Percentiles rank a stretch among this genome's conserved stretches.
Evolutionary conservation across 2,329 filamentous ascomycete species (phyloP).

Genomic region (Xylaria sp.): DNA sequence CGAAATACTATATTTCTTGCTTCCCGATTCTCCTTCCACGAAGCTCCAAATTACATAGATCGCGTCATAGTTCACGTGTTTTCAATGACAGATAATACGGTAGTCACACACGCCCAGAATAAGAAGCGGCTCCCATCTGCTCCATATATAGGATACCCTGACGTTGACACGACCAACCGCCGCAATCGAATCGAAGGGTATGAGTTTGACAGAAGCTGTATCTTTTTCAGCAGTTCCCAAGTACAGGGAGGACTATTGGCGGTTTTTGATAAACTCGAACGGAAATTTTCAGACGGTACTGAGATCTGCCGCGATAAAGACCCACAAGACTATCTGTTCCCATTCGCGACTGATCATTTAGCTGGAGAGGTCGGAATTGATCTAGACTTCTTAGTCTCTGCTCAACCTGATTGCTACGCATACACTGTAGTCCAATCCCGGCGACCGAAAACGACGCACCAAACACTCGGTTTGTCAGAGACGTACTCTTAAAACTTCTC

Average conservation of each 20-base stretch:
- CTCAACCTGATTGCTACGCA: neutral
- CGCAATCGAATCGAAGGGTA: conserved; percentile 6
- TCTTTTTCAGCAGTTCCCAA: neutral
- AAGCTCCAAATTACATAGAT: neutral
- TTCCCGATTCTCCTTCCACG: conserved; percentile 19
- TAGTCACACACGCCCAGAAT: conserved; percentile 17
- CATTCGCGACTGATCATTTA: too few relatives aligned
- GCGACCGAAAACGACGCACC: too few relatives aligned
- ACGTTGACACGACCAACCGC: neutral
- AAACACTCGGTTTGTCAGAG: too few relatives aligned
- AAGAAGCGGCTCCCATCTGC: too few relatives aligned
- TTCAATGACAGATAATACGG: neutral
- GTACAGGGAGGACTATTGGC: neutral
- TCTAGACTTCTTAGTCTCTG: conserved; percentile 16
- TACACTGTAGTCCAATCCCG: too few relatives aligned
- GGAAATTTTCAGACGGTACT: conserved; percentile 6
- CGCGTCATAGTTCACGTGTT: conserved; percentile 25
- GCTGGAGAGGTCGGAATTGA: neutral
- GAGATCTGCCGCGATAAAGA: too few relatives aligned
- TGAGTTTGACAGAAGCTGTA: conserved; percentile 19
- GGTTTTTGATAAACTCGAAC: conserved; percentile 28
- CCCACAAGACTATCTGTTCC: too few relatives aligned
- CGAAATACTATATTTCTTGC: conserved; percentile 38
- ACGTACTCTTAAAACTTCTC: too few relatives aligned
- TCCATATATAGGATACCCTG: too few relatives aligned